These are phyloP conservation scores for Rubus parviflorus DNA, from an alignment of 306 rosid genomes.

Conservation along the genomic window DNA sequence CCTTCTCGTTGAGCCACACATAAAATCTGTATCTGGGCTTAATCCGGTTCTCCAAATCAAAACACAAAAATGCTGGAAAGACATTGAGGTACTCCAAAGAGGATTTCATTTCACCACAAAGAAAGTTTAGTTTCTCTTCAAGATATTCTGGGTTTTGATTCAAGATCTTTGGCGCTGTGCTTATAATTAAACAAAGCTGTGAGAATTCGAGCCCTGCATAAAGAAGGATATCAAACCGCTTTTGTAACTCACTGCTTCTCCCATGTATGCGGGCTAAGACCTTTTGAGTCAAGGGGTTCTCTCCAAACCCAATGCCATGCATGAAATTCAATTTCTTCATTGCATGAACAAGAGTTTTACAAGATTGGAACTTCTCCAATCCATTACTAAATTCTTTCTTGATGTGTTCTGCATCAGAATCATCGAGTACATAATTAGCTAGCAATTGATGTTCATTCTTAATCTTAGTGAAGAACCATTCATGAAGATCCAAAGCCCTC, in stretches of 20 bases:
- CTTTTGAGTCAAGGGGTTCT: constrained; percentile 55
- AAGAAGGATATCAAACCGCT: constrained; percentile 65
- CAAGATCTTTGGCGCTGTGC: constrained; percentile 49
- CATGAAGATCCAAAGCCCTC: constrained; percentile 66
- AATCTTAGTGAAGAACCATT: constrained; percentile 62
- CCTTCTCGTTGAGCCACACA: constrained; percentile 56
- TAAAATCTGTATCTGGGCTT: constrained; percentile 71
- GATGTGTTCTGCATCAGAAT: constrained; percentile 42
- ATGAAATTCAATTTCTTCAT: constrained; percentile 63
- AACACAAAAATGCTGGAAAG: constrained; percentile 65
- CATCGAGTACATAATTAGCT: constrained; percentile 33
- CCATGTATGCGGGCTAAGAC: constrained; percentile 57
- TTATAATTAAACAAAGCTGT: constrained; percentile 50
- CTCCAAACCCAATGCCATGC: constrained; percentile 75
- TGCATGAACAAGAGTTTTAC: constrained; percentile 41
- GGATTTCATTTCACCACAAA: constrained; percentile 52
- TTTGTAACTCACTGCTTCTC: constrained; percentile 37
- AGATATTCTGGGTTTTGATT: constrained; percentile 57
- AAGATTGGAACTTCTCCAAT: constrained; percentile 41
- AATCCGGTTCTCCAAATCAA: constrained; percentile 65
- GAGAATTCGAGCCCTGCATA: constrained; percentile 55
- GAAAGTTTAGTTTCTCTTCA: constrained; percentile 55
- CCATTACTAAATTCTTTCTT: constrained; percentile 35
- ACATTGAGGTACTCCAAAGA: constrained; percentile 41
- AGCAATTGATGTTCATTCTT: constrained; percentile 52